Conservation (phyloP, 192 early-diverging fungal genomes). For the Podochytrium sp. region DNA sequence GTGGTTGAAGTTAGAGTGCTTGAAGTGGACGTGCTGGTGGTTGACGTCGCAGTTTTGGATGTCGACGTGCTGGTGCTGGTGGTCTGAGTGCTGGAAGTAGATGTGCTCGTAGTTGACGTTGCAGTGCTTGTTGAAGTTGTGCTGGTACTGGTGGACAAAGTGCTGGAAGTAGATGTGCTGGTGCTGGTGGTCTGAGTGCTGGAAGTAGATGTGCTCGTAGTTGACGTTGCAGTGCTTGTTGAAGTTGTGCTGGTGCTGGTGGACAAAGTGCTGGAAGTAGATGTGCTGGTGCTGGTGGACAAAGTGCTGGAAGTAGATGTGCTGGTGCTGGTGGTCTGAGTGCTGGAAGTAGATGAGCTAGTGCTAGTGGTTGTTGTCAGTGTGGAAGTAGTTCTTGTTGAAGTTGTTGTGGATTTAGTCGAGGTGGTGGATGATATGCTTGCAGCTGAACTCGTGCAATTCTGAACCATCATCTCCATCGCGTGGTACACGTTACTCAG, state of each 20-base stretch:
- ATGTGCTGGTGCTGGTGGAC: conserved; percentile 7
- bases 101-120: not conserved
- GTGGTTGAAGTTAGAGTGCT: conserved; percentile 4
- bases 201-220: not conserved
- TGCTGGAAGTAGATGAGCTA: not conserved
- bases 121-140: conserved; percentile 1
- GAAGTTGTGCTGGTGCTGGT: not conserved
- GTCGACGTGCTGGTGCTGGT: not conserved
- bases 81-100: not conserved
- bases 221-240: not conserved
- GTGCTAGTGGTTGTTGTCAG: not conserved
- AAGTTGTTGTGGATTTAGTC: conserved; percentile 11
- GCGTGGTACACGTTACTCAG: conserved; percentile 38
- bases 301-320: not conserved
- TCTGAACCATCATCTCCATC: conserved; percentile 34
- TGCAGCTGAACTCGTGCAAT: not conserved
- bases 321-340: not conserved
- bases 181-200: not conserved
- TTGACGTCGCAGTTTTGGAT: conserved; percentile 19
- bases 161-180: not conserved
- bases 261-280: not conserved
- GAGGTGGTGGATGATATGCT: not conserved
- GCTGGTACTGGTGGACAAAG: conserved; percentile 25
- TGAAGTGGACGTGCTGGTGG: conserved; percentile 13
- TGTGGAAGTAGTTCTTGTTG: not conserved